These are phyloP conservation scores for Aspergillus sp. DNA, from an alignment of 2,329 filamentous ascomycete genomes.

Conservation along the genomic window DNA sequence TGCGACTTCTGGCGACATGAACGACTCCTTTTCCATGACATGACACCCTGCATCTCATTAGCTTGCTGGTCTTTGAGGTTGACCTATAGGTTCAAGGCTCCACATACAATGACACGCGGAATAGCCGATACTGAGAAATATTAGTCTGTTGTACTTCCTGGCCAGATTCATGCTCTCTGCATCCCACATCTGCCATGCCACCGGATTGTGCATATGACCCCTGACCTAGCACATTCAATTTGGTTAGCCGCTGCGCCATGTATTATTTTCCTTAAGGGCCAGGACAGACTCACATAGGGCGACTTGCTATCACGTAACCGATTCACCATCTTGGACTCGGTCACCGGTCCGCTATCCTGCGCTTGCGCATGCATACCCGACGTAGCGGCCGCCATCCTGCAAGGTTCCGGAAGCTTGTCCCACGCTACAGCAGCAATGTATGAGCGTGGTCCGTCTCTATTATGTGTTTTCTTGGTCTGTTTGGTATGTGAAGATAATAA, in stretches of 20 bases:
- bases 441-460: too few relatives aligned
- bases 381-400: conserved; percentile 18
- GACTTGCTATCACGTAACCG: conserved; percentile 54
- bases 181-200: conserved; percentile 86
- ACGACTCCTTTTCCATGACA: conserved; percentile 88
- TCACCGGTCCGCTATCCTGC: conserved; percentile 16
- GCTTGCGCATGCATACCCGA: conserved; percentile 21
- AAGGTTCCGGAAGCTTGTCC: conserved; percentile 7
- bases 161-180: conserved; percentile 68
- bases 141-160: conserved; percentile 70
- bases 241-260: not conserved
- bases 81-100: not conserved
- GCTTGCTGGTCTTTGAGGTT: not conserved
- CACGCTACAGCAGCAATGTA: not conserved
- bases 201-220: conserved; percentile 68
- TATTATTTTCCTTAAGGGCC: not conserved
- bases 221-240: conserved; percentile 46
- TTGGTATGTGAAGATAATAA: conserved; percentile 5
- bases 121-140: conserved; percentile 93
- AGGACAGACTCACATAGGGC: conserved; percentile 50
- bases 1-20: conserved; percentile 74
- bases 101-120: conserved; percentile 84
- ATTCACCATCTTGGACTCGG: conserved; percentile 41
- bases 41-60: conserved; percentile 56
- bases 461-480: not conserved